Conservation (phyloP, 768 basidiomycete species). For the Amanita rimosa region DNA sequence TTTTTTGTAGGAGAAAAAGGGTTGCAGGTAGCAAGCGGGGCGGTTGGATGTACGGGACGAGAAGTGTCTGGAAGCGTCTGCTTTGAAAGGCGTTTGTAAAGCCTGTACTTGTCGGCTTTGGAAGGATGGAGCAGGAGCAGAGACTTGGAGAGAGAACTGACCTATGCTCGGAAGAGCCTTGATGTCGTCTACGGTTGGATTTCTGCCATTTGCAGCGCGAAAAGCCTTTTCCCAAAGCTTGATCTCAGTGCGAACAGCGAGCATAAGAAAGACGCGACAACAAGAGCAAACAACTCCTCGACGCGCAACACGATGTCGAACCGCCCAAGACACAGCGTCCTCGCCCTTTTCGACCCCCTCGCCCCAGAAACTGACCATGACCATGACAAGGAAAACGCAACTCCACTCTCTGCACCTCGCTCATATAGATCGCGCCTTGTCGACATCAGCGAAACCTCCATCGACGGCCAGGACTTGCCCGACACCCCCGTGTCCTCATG, state of each 20-base stretch:
- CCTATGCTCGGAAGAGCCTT: slow-evolving; percentile 50
- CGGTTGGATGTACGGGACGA: slow-evolving; percentile 39
- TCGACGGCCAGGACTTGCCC: slow-evolving; percentile 22
- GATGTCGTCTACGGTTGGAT: slow-evolving; percentile 64
- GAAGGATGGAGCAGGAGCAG: not conserved
- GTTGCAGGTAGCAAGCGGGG: slow-evolving; percentile 49
- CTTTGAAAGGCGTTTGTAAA: slow-evolving; percentile 69
- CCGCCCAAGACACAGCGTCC: slow-evolving; percentile 34
- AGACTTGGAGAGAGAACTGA: slow-evolving; percentile 21
- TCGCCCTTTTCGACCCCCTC: slow-evolving; percentile 43
- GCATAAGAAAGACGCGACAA: slow-evolving; percentile 22
- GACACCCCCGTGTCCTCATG: slow-evolving; percentile 16
- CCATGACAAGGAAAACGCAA: slow-evolving; percentile 38
- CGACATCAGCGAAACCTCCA: slow-evolving; percentile 39
- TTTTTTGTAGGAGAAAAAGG: slow-evolving; percentile 75
- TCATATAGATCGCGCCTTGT: slow-evolving; percentile 28
- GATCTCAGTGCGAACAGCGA: slow-evolving; percentile 39
- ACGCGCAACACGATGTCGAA: slow-evolving; percentile 6
- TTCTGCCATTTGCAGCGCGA: slow-evolving; percentile 38
- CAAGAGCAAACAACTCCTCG: slow-evolving; percentile 23
- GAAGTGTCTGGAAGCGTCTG: slow-evolving; percentile 31
- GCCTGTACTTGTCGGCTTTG: slow-evolving; percentile 71
- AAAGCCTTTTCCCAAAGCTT: slow-evolving; percentile 74
- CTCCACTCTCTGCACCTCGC: slow-evolving; percentile 21
- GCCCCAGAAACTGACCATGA: slow-evolving; percentile 14